Percentiles rank a stretch among this genome's conserved stretches.
phyloP scores from a whole-genome alignment of 805 yeast genomes.

The Ogataea polymorpha region DNA sequence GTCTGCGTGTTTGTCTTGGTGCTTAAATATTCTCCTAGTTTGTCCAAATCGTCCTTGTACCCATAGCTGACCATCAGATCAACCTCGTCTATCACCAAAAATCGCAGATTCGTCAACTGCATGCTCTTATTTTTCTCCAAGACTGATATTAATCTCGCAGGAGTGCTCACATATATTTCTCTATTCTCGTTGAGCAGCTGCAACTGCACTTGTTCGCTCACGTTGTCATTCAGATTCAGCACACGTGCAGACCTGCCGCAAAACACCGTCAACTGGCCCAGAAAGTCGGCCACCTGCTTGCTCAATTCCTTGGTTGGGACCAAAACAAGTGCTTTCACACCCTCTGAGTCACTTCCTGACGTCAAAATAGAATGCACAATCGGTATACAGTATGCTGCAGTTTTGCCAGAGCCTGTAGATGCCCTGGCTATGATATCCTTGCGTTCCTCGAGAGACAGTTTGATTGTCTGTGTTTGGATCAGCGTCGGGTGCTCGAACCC shows the following conservation, averaged over 20 bases:
- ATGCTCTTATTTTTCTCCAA: constrained; percentile 46
- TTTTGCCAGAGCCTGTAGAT: constrained; percentile 94
- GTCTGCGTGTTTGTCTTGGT: constrained; percentile 76
- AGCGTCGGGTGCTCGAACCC: constrained; percentile 87
- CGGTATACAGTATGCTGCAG: constrained; percentile 87
- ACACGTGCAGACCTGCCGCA: constrained; percentile 64
- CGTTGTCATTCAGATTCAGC: constrained; percentile 60
- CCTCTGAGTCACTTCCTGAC: constrained; percentile 31
- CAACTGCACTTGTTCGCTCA: constrained; percentile 66
- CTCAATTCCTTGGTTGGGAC: constrained; percentile 95
- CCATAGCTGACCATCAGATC: constrained; percentile 90
- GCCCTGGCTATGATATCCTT: constrained; percentile 93
- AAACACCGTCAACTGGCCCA: constrained; percentile 64
- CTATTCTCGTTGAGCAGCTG: constrained; percentile 74
- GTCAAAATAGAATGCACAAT: constrained; percentile 72
- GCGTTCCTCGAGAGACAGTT: constrained; percentile 83
- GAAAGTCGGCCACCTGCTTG: constrained; percentile 72
- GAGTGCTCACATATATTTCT: constrained; percentile 82
- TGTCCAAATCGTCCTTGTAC: constrained; percentile 76
- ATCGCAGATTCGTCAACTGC: constrained; percentile 55
- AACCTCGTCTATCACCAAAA: constrained; percentile 90
- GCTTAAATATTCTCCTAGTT: constrained; percentile 63
- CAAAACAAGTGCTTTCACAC: constrained; percentile 60
- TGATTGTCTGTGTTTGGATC: constrained; percentile 89
- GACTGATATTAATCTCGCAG: constrained; percentile 63